Percentiles rank a stretch among this genome's conserved stretches.
Evolutionary conservation across 768 basidiomycete species (phyloP).

Genomic region (Psilocybe tampanensis): DNA sequence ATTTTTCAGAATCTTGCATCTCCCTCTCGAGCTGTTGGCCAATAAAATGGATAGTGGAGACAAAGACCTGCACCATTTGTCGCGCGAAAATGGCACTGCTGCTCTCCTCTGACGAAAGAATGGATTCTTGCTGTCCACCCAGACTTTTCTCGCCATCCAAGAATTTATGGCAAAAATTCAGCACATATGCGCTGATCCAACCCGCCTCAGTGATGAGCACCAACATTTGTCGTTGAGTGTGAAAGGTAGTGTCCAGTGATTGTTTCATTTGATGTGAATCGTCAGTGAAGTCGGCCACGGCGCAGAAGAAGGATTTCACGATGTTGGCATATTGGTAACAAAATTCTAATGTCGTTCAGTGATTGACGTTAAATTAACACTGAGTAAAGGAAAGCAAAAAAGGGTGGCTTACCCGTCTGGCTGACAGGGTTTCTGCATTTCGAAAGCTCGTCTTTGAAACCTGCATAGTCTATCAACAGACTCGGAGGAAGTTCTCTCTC

Average conservation of each 20-base stretch:
- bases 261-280: neutral
- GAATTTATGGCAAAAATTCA: neutral
- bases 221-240: neutral
- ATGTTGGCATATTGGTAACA: neutral
- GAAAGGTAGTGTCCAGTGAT: neutral
- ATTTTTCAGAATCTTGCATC: neutral
- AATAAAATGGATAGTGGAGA: neutral
- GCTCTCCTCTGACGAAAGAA: neutral
- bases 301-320: neutral
- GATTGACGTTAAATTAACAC: neutral
- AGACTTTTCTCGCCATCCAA: neutral
- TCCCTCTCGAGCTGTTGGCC: neutral
- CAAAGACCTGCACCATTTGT: neutral
- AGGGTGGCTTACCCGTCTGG: neutral
- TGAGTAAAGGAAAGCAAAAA: neutral
- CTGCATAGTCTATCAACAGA: neutral
- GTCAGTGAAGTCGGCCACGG: neutral
- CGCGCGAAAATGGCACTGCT: neutral
- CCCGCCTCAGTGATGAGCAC: neutral
- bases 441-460: neutral
- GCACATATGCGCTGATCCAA: neutral
- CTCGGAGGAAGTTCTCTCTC: neutral
- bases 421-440: neutral
- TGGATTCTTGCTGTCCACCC: neutral
- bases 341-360: neutral